Base-by-base conservation (phyloP, 192 early-diverging fungal genomes). In the Lobosporangium transversale region DNA sequence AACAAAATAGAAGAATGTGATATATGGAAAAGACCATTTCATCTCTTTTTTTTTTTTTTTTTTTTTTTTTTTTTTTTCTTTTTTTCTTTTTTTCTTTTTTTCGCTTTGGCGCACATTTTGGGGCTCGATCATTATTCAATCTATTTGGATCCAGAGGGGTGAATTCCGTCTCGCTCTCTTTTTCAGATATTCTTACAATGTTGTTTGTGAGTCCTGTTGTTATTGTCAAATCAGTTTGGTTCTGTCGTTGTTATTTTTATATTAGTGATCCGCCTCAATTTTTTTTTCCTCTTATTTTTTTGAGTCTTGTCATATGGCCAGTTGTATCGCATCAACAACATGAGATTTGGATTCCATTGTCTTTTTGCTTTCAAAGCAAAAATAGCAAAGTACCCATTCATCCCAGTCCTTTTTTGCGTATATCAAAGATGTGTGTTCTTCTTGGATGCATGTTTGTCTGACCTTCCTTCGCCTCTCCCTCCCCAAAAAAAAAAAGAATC, bases 291-390 rank as follows among this genome's bases (percentile, higher is more conserved):
- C 33, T 8, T 53, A 15, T 53, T 31, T 32, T 2, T 29, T 33
- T 53, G 4, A 2, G 52, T 4, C 26, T n/a, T 9, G 31, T 53
- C 31, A 5, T 32, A 33, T 49, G 47, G 11, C 21, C 12, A 9
- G 7, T 20, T 33, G 31, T n/a, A 26, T 6, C 5, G n/a, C 30
- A 53, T 53, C 5, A 31, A 18, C 18, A 26, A 15, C 27, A 18
- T 29, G 4, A 30, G 18, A 45, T 23, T 20, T 29, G 26, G 57
- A 58, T 58, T 58, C 57, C 57, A 58, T 37, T 58, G 42, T 58
- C 26, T 24, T 43, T 45, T 45, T 52, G n/a, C 51, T 35, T 23
- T 53, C 26, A 31, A 48, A 8, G 5, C 50, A 26, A 53, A 33
- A 63, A 53, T 17, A 14, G n/a, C 12, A 37, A 36, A 21, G 50